A percentile compares a stretch with the other conserved stretches of the same genome.
Evolutionary conservation across 2,329 filamentous ascomycete genomes (phyloP).

Genomic region (Escovopsis sp.): DNA sequence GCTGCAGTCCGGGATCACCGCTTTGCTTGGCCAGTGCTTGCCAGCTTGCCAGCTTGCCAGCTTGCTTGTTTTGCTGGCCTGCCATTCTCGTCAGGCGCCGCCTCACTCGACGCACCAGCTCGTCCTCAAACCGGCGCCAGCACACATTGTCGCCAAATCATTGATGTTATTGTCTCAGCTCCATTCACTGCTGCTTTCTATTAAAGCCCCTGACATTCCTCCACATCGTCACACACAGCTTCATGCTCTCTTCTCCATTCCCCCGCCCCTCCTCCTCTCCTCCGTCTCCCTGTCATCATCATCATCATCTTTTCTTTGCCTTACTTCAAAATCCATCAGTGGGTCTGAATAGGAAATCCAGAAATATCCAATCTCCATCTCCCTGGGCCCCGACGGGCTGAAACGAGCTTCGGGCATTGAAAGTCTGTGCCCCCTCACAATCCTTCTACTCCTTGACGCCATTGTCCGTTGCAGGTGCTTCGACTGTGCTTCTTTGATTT

Average conservation of each 20-base stretch:
- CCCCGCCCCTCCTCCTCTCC: not conserved
- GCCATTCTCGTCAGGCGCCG: not conserved
- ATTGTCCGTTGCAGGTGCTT: too few relatives aligned
- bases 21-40: not conserved
- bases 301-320: too few relatives aligned
- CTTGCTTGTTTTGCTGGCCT: not conserved
- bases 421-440: too few relatives aligned
- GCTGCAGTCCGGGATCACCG: not conserved
- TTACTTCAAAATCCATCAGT: too few relatives aligned
- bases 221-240: not conserved
- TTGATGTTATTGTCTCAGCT: not conserved
- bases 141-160: not conserved
- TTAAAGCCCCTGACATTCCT: slow-evolving; percentile 5
- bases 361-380: too few relatives aligned
- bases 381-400: too few relatives aligned
- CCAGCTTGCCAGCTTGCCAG: not conserved
- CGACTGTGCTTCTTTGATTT: too few relatives aligned
- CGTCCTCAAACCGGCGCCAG: too few relatives aligned
- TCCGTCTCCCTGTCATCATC: not conserved
- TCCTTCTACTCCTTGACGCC: too few relatives aligned
- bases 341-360: too few relatives aligned
- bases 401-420: too few relatives aligned
- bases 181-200: slow-evolving; percentile 5
- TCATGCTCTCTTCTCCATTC: slow-evolving; percentile 2
- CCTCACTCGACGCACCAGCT: too few relatives aligned